These are phyloP conservation scores for Tardiomyces digboiensis DNA, from an alignment of 1,139 yeast genomes.

Conservation along the genomic window DNA sequence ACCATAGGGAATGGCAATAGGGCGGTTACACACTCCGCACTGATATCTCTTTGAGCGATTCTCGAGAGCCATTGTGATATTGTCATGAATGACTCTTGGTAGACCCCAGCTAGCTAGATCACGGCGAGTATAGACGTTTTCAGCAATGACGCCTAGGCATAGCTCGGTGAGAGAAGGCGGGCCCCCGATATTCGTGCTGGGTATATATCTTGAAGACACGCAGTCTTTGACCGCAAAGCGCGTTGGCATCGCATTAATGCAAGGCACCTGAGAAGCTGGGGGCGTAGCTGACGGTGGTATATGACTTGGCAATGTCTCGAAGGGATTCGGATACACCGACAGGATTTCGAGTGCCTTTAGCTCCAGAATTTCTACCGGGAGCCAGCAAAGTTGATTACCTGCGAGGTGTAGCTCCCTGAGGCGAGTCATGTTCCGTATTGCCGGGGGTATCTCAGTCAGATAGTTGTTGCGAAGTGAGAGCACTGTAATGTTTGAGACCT, in stretches of 20 bases:
- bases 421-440: slow-evolving; percentile 34
- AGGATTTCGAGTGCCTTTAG: slow-evolving; percentile 36
- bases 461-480: slow-evolving; percentile 45
- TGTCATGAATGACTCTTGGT: background rate
- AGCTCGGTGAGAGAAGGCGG: background rate
- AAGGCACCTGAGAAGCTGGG: background rate
- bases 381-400: slow-evolving; percentile 39
- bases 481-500: slow-evolving; percentile 41
- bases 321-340: slow-evolving; percentile 41
- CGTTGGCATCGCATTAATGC: background rate
- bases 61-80: background rate
- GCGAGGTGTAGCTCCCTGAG: slow-evolving; percentile 43
- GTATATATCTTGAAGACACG: background rate
- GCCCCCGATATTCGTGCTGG: background rate
- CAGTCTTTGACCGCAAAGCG: background rate
- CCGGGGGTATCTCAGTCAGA: slow-evolving; percentile 42
- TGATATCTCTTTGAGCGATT: slow-evolving; percentile 30
- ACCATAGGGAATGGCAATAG: slow-evolving; percentile 42
- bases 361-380: slow-evolving; percentile 47
- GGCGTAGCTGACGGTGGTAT: background rate
- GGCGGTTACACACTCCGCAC: slow-evolving; percentile 40
- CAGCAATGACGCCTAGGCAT: background rate
- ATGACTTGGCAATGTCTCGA: slow-evolving; percentile 11
- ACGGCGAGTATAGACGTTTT: background rate
- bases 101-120: background rate